Percentiles rank a stretch among this genome's conserved stretches.
Evolutionary conservation across 805 yeast species (phyloP).

Genomic region (Groenewaldozyma tartarivorans): DNA sequence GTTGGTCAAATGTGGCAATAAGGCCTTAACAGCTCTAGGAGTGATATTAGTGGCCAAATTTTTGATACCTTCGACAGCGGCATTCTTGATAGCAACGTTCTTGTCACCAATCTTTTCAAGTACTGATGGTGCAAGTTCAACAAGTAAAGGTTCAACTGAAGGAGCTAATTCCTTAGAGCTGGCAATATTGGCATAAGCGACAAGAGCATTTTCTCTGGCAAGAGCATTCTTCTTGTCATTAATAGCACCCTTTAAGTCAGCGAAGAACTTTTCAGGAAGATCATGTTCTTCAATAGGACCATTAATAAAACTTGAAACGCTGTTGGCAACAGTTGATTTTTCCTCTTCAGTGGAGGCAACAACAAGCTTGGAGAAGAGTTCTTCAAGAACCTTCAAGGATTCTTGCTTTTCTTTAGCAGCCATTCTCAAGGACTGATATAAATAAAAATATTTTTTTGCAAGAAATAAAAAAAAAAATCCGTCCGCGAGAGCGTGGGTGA

Average conservation of each 20-base stretch:
- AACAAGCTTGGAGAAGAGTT: constrained; percentile 85
- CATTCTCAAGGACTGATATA: constrained; percentile 6
- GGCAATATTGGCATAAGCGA: constrained; percentile 80
- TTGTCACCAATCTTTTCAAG: constrained; percentile 85
- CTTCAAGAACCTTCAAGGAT: constrained; percentile 65
- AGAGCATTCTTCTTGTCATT: constrained; percentile 65
- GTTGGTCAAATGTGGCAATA: constrained; percentile 70
- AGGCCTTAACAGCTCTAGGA: constrained; percentile 86
- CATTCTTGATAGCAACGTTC: constrained; percentile 60
- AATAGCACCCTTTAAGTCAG: constrained; percentile 63
- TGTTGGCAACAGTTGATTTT: constrained; percentile 76
- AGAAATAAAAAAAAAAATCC: neutral
- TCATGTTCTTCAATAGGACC: constrained; percentile 98
- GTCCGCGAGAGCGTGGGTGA: neutral
- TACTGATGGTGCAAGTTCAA: constrained; percentile 61
- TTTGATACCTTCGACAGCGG: constrained; percentile 66
- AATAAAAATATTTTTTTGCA: neutral
- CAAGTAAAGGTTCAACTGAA: constrained; percentile 92
- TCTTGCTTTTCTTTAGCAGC: constrained; percentile 15
- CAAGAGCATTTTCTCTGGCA: constrained; percentile 67
- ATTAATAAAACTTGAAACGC: constrained; percentile 87
- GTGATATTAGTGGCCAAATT: constrained; percentile 76
- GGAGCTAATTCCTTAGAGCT: constrained; percentile 64
- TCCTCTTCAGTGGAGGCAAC: constrained; percentile 73
- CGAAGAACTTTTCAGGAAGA: constrained; percentile 84